A percentile compares a stretch with the other conserved stretches of the same genome.
These are phyloP conservation scores for Inga leiocalycina DNA, from an alignment of 306 rosid genomes.

Conservation along the genomic window DNA sequence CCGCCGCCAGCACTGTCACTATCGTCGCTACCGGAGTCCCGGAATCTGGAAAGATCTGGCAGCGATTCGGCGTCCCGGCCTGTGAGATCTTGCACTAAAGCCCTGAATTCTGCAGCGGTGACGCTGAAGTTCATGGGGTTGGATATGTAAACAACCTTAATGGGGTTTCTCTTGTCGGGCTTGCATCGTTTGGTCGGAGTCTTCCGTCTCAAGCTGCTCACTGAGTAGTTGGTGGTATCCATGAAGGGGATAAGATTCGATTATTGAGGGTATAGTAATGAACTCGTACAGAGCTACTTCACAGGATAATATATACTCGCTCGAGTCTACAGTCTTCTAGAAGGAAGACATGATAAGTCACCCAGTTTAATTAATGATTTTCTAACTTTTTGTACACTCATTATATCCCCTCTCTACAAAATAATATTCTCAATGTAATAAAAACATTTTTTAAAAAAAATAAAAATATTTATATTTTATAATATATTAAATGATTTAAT, in stretches of 20 bases:
- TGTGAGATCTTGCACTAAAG: constrained; percentile 73
- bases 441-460: too few relatives aligned
- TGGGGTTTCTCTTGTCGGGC: constrained; percentile 35
- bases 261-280: background rate
- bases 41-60: constrained; percentile 50
- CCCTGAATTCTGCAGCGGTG: constrained; percentile 61
- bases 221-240: constrained; percentile 35
- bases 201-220: constrained; percentile 31
- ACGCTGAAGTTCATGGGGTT: constrained; percentile 71
- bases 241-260: constrained; percentile 15
- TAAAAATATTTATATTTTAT: too few relatives aligned
- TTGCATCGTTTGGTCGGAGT: constrained; percentile 40
- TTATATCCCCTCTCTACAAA: too few relatives aligned
- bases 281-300: background rate
- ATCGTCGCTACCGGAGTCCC: background rate
- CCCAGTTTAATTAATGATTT: too few relatives aligned
- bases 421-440: too few relatives aligned
- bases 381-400: too few relatives aligned
- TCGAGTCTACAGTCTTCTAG: too few relatives aligned
- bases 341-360: too few relatives aligned
- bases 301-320: background rate
- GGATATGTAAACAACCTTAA: constrained; percentile 75
- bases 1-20: background rate
- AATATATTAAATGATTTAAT: too few relatives aligned
- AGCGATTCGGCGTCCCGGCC: constrained; percentile 69